Evolutionary conservation across 768 basidiomycete genomes (phyloP), one percentile per base, ranked within the genome.

Genomic region (Podaxis rugospora): DNA sequence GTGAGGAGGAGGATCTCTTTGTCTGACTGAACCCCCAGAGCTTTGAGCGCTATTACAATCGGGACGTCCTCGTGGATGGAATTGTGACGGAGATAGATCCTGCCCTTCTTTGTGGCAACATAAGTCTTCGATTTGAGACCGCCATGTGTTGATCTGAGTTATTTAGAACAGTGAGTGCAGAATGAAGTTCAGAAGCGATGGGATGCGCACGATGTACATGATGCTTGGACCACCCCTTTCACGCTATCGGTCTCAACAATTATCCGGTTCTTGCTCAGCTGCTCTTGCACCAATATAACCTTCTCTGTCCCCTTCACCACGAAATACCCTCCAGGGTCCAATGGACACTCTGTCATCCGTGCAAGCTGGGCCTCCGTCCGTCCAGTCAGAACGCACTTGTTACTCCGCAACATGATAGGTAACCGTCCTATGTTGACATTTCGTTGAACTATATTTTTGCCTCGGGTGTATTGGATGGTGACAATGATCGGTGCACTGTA

Each of bases 281-380:
- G 97, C 71, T 98, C 97, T 73, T 99, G 97, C 5, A 99, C 96
- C 63, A 99, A 80, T 66, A 99, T 99, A 67, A 99, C 97, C 76
- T 98, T 99, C 75, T 99, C 96, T 46, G 96, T 99, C 39, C 96
- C 96, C 75, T 95, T 98, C 55, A 99, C 97, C 61, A 99, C 90
- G 73, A 99, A 99, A 72, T 98, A 98, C 3, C 97, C 97, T n/a
- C 97, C 97, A 10, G 97, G 96, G 76, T 99, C 97, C 61, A 98
- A 80, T 2, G 97, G 97, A 72, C 97, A 99, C 74, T 99, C 97
- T 10, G 84, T 87, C 93, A 98, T 95, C 40, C 85, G 80, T n/a
- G 97, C 97, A 23, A 98, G 80, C 66, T 95, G 86, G 13, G 84
- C 82, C 57, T 93, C 90, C 25, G 76, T 85, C 66, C 84, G 84